phyloP scores from a whole-genome alignment of 805 yeast species.

The Wickerhamiella siamensis region DNA sequence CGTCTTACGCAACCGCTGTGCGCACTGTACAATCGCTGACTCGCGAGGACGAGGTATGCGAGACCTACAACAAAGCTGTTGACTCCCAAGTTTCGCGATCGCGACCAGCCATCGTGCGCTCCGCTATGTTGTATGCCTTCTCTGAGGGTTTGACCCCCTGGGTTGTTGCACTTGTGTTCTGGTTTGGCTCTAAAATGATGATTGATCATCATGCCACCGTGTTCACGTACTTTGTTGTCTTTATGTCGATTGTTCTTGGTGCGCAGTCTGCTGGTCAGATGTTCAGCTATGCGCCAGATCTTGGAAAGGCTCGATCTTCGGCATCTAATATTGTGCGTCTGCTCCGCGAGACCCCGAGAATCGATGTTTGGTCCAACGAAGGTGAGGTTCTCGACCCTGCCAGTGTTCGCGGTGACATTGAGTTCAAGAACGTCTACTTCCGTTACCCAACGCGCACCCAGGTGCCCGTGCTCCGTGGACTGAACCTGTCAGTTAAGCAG shows the following conservation, averaged over 20 bases:
- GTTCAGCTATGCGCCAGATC: slow-evolving; percentile 30
- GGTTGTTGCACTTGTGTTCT: slow-evolving; percentile 29
- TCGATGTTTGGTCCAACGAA: slow-evolving; percentile 22
- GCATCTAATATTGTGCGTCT: slow-evolving; percentile 24
- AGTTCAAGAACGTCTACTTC: slow-evolving; percentile 44
- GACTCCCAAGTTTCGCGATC: slow-evolving; percentile 22
- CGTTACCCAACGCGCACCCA: slow-evolving; percentile 48
- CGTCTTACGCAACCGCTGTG: slow-evolving; percentile 28
- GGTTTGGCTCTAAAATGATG: slow-evolving; percentile 30
- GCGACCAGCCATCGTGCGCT: slow-evolving; percentile 17
- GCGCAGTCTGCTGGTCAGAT: slow-evolving; percentile 31
- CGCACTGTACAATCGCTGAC: slow-evolving; percentile 30
- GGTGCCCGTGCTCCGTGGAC: slow-evolving; percentile 35
- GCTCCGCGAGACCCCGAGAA: slow-evolving; percentile 23
- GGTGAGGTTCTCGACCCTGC: slow-evolving; percentile 23
- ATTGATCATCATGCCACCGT: slow-evolving; percentile 21
- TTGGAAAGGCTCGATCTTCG: slow-evolving; percentile 30
- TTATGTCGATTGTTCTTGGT: slow-evolving; percentile 28
- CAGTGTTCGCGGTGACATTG: slow-evolving; percentile 35
- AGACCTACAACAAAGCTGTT: slow-evolving; percentile 20
- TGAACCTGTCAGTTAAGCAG: slow-evolving; percentile 35
- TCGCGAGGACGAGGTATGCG: slow-evolving; percentile 27
- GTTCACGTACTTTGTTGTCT: slow-evolving; percentile 28
- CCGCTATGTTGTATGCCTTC: slow-evolving; percentile 27
- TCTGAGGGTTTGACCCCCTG: slow-evolving; percentile 29